Percentiles rank a stretch among this genome's conserved stretches.
These are phyloP conservation scores for Chlorencoelia australis DNA, from an alignment of 2,329 filamentous ascomycete genomes.

Conservation along the genomic window DNA sequence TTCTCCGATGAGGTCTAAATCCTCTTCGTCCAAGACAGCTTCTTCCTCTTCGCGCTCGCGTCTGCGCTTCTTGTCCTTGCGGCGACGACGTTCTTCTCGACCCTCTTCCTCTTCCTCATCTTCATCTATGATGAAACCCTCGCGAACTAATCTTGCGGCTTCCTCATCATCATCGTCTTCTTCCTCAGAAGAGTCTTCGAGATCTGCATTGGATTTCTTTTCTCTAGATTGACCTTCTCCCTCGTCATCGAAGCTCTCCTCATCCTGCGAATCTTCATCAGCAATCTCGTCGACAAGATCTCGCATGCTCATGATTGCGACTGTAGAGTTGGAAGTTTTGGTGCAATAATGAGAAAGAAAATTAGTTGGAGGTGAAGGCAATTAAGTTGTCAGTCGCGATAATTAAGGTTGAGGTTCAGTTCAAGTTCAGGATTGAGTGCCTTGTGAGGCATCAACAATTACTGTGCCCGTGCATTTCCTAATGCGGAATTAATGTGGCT, in stretches of 20 bases:
- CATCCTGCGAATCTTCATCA: constrained; percentile 73
- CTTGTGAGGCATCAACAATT: too few species aligned
- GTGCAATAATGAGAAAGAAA: too few species aligned
- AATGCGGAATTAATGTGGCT: too few species aligned
- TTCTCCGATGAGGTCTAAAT: constrained; percentile 88
- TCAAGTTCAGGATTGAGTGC: too few species aligned
- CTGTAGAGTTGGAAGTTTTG: too few species aligned
- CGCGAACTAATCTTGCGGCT: constrained; percentile 69
- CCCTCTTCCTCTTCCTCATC: constrained; percentile 66
- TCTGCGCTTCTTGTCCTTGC: constrained; percentile 67
- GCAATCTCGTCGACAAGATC: constrained; percentile 80
- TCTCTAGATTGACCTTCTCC: constrained; percentile 40
- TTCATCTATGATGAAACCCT: constrained; percentile 93
- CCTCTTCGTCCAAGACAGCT: constrained; percentile 81
- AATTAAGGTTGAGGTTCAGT: too few species aligned
- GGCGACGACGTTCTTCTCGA: constrained; percentile 40
- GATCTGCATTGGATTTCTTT: constrained; percentile 30
- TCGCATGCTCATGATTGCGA: constrained; percentile 55
- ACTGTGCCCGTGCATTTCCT: too few species aligned
- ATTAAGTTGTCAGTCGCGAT: too few species aligned
- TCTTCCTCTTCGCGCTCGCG: constrained; percentile 76
- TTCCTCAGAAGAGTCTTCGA: constrained; percentile 84
- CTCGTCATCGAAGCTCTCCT: constrained; percentile 73
- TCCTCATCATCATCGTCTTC: constrained; percentile 89
- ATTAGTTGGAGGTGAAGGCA: too few species aligned